Conservation (phyloP, 2,329 filamentous ascomycete species). For the Stenocarpella maydis region DNA sequence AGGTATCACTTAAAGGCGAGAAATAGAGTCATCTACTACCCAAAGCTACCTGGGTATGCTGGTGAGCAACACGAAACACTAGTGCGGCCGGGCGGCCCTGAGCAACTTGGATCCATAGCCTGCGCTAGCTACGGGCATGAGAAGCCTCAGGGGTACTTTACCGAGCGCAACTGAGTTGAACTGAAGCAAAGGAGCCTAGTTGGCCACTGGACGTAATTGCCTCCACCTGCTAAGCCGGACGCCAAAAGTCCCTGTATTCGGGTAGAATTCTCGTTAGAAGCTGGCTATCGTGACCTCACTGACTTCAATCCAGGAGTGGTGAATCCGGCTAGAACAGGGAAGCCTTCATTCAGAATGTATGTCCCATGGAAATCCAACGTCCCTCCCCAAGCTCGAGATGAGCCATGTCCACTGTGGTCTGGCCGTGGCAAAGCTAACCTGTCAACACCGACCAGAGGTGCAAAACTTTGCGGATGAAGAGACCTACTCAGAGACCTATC, state of each 20-base stretch:
- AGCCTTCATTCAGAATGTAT: neutral
- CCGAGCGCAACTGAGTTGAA: neutral
- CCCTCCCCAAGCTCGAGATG: neutral
- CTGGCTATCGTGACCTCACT: neutral
- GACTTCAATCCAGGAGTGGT: neutral
- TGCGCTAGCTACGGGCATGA: neutral
- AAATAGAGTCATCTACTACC: neutral
- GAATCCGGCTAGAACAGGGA: neutral
- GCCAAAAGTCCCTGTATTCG: slow-evolving; percentile 14
- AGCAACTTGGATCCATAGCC: neutral
- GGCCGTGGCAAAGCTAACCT: neutral
- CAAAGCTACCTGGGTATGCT: too few relatives aligned
- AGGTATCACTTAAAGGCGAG: neutral
- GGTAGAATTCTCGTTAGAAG: too few relatives aligned
- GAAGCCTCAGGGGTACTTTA: neutral
- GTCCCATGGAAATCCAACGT: neutral
- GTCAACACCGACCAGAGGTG: neutral
- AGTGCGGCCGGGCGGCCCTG: neutral
- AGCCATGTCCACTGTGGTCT: neutral
- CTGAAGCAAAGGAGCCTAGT: neutral
- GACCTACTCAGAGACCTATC: slow-evolving; percentile 65
- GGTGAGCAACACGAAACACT: neutral
- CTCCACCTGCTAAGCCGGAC: neutral
- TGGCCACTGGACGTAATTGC: neutral
- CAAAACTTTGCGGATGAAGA: neutral